Base-by-base conservation (phyloP, 768 basidiomycete species). In the Rhizopogon vesiculosus region DNA sequence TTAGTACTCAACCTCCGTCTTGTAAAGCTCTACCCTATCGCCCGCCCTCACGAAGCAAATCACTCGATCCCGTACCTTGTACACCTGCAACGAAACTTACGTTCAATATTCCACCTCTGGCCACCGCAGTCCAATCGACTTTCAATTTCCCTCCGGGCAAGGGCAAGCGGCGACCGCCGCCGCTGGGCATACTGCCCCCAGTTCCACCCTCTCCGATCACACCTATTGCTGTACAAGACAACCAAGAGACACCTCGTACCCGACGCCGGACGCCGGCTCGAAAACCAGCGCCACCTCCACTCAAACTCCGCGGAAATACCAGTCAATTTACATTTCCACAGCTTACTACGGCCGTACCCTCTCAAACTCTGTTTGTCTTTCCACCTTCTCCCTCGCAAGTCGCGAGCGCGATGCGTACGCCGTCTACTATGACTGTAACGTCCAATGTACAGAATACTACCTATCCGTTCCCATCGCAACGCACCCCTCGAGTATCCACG, bases 311-410 rank as follows among this genome's bases (percentile, higher is more conserved):
- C 40, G 61, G 56, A n/a, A 59, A 67, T 33, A 50, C 58, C 6
- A 70, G 62, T 39, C 70, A 53, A 45, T 59, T 72, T 29, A 49
- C 48, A 1, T 72, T 70, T 25, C 70, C 53, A 19, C 68, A 64
- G 53, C 56, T 62, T n/a, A 59, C 65, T 31, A 60, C 70, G 25
- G 65, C 64, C 53, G 80, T 85, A 35, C 87, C 88, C 33, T 89
- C 90, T 1, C 91, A 93, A 66, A 93, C 91, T 0, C 76, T 93
- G 45, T 92, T 93, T 62, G 85, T 93, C 39, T 93, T 93, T 65
- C 91, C 91, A 1, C 89, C 91, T 33, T 92, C 90, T 5, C 89
- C 82, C 70, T 78, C 68, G 7, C 46, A 83, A 77, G 45, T 62
- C 74, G 59, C 60, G 31, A 77, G 76, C 63, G 76, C 83, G 44